These are phyloP conservation scores for Solanum appendiculatum DNA, from an alignment of 257 asterid species.

Conservation along the genomic window DNA sequence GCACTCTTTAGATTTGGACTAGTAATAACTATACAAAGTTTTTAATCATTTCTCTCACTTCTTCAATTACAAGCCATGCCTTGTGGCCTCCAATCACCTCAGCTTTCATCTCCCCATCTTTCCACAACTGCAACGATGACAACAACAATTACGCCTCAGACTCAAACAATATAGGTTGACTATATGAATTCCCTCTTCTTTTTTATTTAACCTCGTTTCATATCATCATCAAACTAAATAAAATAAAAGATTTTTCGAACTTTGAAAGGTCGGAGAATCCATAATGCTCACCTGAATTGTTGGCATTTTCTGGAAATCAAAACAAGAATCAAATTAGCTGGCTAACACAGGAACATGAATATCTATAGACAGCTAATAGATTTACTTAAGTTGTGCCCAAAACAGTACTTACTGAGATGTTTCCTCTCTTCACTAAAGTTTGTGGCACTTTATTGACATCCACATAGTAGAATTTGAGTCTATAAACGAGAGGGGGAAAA, in stretches of 20 bases:
- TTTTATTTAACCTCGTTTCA: not conserved
- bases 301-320: constrained; percentile 76
- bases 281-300: constrained; percentile 76
- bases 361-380: not conserved
- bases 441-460: constrained; percentile 91
- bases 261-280: not conserved
- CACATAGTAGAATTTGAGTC: constrained; percentile 60
- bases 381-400: not conserved
- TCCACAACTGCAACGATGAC: constrained; percentile 54
- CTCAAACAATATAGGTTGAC: not conserved
- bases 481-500: not conserved
- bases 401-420: constrained; percentile 48
- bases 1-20: too few species aligned
- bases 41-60: constrained; percentile 71
- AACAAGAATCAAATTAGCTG: not conserved
- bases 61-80: constrained; percentile 95
- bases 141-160: not conserved
- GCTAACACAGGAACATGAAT: not conserved
- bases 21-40: constrained; percentile 13
- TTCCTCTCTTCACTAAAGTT: constrained; percentile 73
- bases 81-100: constrained; percentile 94
- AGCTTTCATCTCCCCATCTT: constrained; percentile 90
- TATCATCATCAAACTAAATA: not conserved
- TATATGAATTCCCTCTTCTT: not conserved
- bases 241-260: not conserved